Conservation (phyloP, 305 asterid genomes). For the Rubia balearica region DNA sequence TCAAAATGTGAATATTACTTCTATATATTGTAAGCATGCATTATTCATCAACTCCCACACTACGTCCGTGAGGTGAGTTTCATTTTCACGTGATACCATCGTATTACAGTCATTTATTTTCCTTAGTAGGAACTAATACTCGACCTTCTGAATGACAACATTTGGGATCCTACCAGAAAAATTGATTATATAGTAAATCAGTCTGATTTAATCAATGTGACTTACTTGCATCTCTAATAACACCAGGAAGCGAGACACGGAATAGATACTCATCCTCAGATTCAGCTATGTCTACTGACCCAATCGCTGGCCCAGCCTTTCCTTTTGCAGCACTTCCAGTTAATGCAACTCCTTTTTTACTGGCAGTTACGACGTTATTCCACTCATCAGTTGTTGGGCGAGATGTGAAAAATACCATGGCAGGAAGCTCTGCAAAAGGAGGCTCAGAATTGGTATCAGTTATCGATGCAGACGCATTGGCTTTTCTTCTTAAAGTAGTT, state of each 20-base stretch:
- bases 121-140: neutral
- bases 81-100: neutral
- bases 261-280: slow-evolving; percentile 35
- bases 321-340: slow-evolving; percentile 38
- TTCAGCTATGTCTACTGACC: slow-evolving; percentile 36
- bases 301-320: slow-evolving; percentile 33
- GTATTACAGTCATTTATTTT: neutral
- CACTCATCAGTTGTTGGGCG: slow-evolving; percentile 32
- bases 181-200: neutral
- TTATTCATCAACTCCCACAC: neutral
- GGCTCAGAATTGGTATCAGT: slow-evolving; percentile 7
- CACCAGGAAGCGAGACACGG: slow-evolving; percentile 49
- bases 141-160: neutral
- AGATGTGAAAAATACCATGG: slow-evolving; percentile 32
- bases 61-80: neutral
- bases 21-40: neutral
- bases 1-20: neutral
- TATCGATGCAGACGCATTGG: slow-evolving; percentile 11
- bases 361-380: slow-evolving; percentile 28
- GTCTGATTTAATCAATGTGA: neutral
- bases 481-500: slow-evolving; percentile 5
- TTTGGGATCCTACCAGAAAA: neutral
- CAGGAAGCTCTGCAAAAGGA: slow-evolving; percentile 24
- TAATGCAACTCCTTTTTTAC: slow-evolving; percentile 29
- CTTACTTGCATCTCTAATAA: slow-evolving; percentile 34